phyloP scores from a whole-genome alignment of 1,284 basidiomycete species.

The Mycena sp. region DNA sequence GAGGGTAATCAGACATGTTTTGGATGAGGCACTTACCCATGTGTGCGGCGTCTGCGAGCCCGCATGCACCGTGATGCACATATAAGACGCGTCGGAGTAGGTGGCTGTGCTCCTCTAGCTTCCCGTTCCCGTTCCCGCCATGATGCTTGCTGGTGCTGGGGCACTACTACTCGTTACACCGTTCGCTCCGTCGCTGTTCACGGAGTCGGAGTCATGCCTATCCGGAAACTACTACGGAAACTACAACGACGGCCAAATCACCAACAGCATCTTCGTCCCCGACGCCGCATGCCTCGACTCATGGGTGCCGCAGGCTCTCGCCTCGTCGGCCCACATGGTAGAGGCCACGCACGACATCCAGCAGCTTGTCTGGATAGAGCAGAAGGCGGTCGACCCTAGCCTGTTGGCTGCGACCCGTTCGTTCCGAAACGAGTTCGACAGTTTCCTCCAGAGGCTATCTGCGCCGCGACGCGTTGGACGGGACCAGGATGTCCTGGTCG shows the following conservation, averaged over 20 bases:
- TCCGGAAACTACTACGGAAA: slow-evolving; percentile 62
- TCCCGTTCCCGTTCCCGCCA: slow-evolving; percentile 1
- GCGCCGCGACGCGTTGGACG: slow-evolving; percentile 33
- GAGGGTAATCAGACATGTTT: slow-evolving; percentile 8
- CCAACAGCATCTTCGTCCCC: slow-evolving; percentile 59
- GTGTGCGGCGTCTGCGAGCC: slow-evolving; percentile 8
- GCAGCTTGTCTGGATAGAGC: slow-evolving; percentile 71
- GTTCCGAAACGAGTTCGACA: slow-evolving; percentile 42
- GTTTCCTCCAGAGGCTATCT: slow-evolving; percentile 42
- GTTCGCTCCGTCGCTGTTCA: slow-evolving; percentile 46
- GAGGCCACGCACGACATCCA: slow-evolving; percentile 35
- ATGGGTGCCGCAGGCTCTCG: slow-evolving; percentile 34
- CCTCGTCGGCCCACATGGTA: slow-evolving; percentile 37
- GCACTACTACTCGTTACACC: slow-evolving; percentile 51
- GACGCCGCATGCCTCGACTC: slow-evolving; percentile 49
- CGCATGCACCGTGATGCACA: slow-evolving; percentile 17
- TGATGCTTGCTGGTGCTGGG: slow-evolving; percentile 33
- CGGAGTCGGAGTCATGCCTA: slow-evolving; percentile 54
- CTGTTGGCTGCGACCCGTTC: slow-evolving; percentile 43
- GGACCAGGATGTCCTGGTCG: slow-evolving; percentile 40
- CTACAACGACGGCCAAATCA: slow-evolving; percentile 49
- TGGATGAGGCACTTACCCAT: slow-evolving; percentile 26
- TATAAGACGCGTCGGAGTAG: slow-evolving; percentile 24
- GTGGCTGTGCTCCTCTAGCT: slow-evolving; percentile 15
- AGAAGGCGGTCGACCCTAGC: slow-evolving; percentile 56